Base-by-base conservation (phyloP, 2,329 filamentous ascomycete genomes). In the Elsinoe ampelina region DNA sequence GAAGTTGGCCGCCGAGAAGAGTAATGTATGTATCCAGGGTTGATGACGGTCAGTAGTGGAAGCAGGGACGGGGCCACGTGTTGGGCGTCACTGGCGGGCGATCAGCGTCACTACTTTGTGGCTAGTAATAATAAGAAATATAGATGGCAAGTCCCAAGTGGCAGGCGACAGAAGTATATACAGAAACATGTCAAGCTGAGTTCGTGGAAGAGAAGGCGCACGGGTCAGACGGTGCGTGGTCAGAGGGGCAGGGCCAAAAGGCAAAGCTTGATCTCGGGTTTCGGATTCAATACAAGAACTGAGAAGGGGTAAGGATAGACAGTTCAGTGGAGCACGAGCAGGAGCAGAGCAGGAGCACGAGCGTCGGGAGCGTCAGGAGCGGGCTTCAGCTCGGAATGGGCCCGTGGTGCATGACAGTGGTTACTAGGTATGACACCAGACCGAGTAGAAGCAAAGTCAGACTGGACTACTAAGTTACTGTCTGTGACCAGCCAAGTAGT, bases 11-110 rank as follows among this genome's bases (percentile, higher is more conserved):
- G 39, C 48, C 34, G 48, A 52, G 48, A 4, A 52, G 48, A 26
- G 48, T 52, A n/a, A 52, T 52, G 48, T 52, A 52, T 36, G 48
- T 52, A 52, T 52, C 48, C 48, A 52, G 48, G 48, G n/a, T 35
- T 32, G 8, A 26, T 34, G 45, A n/a, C n/a, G n/a, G n/a, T n/a
- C n/a, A n/a, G 32, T 38, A 3, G 13, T n/a, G 4, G 10, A 17
- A 34, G 17, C 10, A 22, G 19, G 30, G 48, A 52, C 5, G 30
- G 34, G 48, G 48, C 48, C 48, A 38, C 32, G 48, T 52, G 48
- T 52, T 38, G 48, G 48, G 34, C 48, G 48, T 43, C 41, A 43
- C 41, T 43, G 41, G 41, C 43, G 43, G 43, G 8, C 30, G 30
- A 32, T 32, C 43, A 32, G 30, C 15, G n/a, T n/a, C 20, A 10